These are phyloP conservation scores for Cutaneotrichosporon curvatum DNA, from an alignment of 1,284 basidiomycete species.

Conservation along the genomic window DNA sequence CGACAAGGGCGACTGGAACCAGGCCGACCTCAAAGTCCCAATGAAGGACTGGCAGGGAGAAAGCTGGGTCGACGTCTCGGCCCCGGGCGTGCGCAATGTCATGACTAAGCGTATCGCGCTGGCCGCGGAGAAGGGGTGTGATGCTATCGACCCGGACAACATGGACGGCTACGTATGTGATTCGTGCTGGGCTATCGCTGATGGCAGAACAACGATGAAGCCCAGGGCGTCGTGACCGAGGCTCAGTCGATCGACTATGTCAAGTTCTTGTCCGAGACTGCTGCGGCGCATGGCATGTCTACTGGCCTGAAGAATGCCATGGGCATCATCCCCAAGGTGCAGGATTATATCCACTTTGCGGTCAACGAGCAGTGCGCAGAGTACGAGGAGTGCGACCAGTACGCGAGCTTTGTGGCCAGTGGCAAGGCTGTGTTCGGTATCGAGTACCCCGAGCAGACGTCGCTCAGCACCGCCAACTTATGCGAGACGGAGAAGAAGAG, in stretches of 20 bases:
- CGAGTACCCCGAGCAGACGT: conserved; percentile 19
- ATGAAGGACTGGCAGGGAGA: conserved; percentile 8
- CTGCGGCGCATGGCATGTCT: conserved; percentile 16
- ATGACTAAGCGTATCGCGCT: conserved; percentile 21
- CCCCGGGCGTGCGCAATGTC: background rate
- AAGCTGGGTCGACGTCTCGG: conserved; percentile 5
- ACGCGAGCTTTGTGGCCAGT: conserved; percentile 20
- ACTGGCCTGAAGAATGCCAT: conserved; percentile 37
- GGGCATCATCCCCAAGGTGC: conserved; percentile 1
- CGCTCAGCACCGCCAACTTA: background rate
- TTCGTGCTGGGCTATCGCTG: background rate
- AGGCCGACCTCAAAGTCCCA: conserved; percentile 1
- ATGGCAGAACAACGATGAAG: conserved; percentile 5
- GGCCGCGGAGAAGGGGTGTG: conserved; percentile 37
- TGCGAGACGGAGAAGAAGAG: background rate
- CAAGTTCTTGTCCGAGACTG: conserved; percentile 24
- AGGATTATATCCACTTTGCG: conserved; percentile 1
- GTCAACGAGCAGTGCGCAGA: conserved; percentile 13
- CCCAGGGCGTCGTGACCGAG: conserved; percentile 9
- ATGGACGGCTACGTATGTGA: conserved; percentile 28
- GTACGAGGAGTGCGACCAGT: conserved; percentile 25
- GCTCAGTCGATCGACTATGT: conserved; percentile 34
- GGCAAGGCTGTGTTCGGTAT: conserved; percentile 31
- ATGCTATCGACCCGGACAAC: conserved; percentile 43
- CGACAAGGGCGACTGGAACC: background rate